Evolutionary conservation across 2,329 filamentous ascomycete species (phyloP), one percentile per base, ranked within the genome.

Genomic region (Berkeleyomyces basicola): DNA sequence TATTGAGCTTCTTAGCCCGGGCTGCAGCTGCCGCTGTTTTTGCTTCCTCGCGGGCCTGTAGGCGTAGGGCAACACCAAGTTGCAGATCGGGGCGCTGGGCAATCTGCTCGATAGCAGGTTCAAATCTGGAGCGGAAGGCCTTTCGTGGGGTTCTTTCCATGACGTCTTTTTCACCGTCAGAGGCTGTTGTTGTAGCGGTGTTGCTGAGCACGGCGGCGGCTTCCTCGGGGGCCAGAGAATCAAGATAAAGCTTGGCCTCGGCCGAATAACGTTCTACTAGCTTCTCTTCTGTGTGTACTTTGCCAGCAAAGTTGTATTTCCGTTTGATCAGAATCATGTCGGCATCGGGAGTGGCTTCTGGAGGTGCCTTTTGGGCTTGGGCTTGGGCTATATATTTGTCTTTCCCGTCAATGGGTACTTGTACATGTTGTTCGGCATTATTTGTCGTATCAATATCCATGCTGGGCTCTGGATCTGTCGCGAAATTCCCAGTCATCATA

Each of bases 301-400:
- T 82, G 39, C 86, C 87, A 43, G 86, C 87, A 67, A 90, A 90
- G 68, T 85, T 86, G 73, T 88, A 89, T 11, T 82, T 85, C 39
- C 85, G 82, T 68, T 84, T 86, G 65, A 90, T 85, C 65, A 79
- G 80, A 67, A 89, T 77, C 73, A 77, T 77, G 4, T 73, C 70
- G 1, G 73, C 67, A 4, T 70, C 58, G 1, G 72, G 71, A 36
- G 36, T 31, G 4, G 14, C 11, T 9, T 40, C 31, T 2, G 57
- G 37, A 14, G 36, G 42, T 9, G 23, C 10, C 3, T 58, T 3
- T 31, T 14, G 37, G 37, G 36, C 33, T 36, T 47, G 6, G 0
- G 59, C 9, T n/a, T 37, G 42, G n/a, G 67, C 62, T 31, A n/a
- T 55, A 7, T 2, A 37, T 39, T 31, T 3, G 2, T 11, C 1